Conservation (phyloP, 2,329 filamentous ascomycete species). For the Apiospora saccharicola region DNA sequence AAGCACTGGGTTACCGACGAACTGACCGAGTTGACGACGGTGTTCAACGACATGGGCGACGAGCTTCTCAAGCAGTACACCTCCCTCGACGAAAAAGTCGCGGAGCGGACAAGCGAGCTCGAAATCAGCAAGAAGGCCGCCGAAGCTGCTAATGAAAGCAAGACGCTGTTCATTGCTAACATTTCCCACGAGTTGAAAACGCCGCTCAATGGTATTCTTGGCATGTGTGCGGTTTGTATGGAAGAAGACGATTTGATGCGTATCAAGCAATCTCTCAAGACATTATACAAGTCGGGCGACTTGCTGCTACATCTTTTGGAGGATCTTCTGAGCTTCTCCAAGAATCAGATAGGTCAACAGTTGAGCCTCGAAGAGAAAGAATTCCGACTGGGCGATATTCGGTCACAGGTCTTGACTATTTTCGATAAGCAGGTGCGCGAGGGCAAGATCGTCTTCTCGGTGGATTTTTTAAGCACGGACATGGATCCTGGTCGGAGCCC, state of each 20-base stretch:
- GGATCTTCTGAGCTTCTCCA: slow-evolving; percentile 90
- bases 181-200: slow-evolving; percentile 90
- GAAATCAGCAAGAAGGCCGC: slow-evolving; percentile 91
- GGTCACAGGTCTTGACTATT: slow-evolving; percentile 82
- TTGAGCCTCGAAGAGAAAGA: slow-evolving; percentile 84
- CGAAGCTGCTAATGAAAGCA: slow-evolving; percentile 95
- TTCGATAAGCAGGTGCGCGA: slow-evolving; percentile 91
- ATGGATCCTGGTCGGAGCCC: slow-evolving; percentile 39
- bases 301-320: slow-evolving; percentile 85
- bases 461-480: slow-evolving; percentile 72
- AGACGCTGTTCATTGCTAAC: slow-evolving; percentile 97
- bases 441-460: slow-evolving; percentile 74
- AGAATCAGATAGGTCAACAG: slow-evolving; percentile 91
- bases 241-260: slow-evolving; percentile 81
- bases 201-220: slow-evolving; percentile 92
- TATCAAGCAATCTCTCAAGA: slow-evolving; percentile 84
- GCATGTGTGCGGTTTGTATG: slow-evolving; percentile 94
- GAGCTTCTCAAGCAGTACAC: slow-evolving; percentile 88
- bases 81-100: slow-evolving; percentile 83
- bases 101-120: slow-evolving; percentile 81
- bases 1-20: slow-evolving; percentile 85
- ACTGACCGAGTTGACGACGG: slow-evolving; percentile 80
- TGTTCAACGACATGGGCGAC: slow-evolving; percentile 94
- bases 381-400: slow-evolving; percentile 84
- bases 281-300: slow-evolving; percentile 89